A percentile compares a stretch with the other conserved stretches of the same genome.
These are phyloP conservation scores for Medicago lupulina DNA, from an alignment of 306 rosid genomes.

Conservation along the genomic window DNA sequence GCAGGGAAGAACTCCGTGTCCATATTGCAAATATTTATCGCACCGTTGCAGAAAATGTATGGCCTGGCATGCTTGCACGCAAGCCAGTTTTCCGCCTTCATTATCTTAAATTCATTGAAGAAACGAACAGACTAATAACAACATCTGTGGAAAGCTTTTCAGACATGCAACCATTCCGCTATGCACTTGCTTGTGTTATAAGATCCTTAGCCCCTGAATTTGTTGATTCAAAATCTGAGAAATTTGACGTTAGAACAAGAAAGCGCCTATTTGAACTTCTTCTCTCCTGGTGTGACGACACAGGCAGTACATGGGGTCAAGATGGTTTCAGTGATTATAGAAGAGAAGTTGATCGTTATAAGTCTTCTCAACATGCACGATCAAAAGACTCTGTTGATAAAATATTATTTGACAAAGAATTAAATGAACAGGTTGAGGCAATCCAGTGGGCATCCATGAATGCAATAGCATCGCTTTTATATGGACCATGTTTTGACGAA, in stretches of 20 bases:
- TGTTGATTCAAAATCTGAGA: constrained; percentile 95
- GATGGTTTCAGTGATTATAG: constrained; percentile 91
- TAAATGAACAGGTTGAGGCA: constrained; percentile 95
- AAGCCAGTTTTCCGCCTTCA: constrained; percentile 85
- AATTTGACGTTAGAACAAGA: constrained; percentile 91
- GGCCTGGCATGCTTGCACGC: constrained; percentile 96
- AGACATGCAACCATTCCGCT: constrained; percentile 96
- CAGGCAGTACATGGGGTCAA: constrained; percentile 79
- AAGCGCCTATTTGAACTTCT: constrained; percentile 93
- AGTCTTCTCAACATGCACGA: constrained; percentile 94
- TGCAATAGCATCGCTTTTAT: constrained; percentile 96
- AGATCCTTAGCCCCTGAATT: constrained; percentile 97
- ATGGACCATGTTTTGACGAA: constrained; percentile 99
- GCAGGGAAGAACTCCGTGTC: constrained; percentile 95
- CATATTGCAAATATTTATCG: constrained; percentile 95
- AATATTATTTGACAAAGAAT: constrained; percentile 93
- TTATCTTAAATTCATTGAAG: constrained; percentile 92
- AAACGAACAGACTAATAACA: constrained; percentile 70
- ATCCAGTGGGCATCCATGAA: constrained; percentile 99
- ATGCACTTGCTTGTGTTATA: constrained; percentile 94
- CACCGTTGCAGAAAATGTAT: constrained; percentile 89
- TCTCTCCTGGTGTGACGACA: constrained; percentile 94
- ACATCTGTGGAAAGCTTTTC: constrained; percentile 84
- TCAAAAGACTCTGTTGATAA: constrained; percentile 98
- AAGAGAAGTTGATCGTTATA: constrained; percentile 98